A percentile compares a stretch with the other conserved stretches of the same genome.
Evolutionary conservation across 169 alveolate species (phyloP).

Genomic region (Eimeria maxima): DNA sequence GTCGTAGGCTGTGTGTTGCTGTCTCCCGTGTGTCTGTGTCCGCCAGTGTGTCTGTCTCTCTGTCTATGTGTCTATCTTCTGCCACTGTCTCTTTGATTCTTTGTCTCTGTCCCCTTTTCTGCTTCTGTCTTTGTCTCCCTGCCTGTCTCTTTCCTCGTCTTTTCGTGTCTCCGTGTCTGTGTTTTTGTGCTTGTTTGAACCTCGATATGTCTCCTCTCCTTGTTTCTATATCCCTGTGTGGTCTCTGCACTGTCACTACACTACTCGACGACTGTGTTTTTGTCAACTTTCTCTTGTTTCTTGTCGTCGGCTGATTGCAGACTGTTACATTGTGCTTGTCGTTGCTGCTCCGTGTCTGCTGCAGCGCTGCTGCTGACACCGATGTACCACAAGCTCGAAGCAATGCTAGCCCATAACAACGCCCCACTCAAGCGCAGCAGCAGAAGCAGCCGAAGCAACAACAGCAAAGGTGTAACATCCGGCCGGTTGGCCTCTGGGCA

Average conservation of each 20-base stretch:
- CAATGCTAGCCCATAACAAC: slow-evolving; percentile 50
- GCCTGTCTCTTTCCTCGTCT: background rate
- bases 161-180: background rate
- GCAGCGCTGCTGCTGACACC: slow-evolving; percentile 56
- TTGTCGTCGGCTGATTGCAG: background rate
- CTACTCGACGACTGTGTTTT: background rate
- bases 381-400: slow-evolving; percentile 52
- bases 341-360: background rate
- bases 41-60: background rate
- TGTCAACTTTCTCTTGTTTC: background rate
- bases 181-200: background rate
- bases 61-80: background rate
- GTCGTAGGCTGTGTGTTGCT: background rate
- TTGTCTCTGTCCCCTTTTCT: background rate
- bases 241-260: background rate
- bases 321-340: background rate
- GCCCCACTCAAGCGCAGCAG: background rate
- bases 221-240: background rate
- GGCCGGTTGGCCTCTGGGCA: background rate
- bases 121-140: background rate
- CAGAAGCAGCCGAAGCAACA: slow-evolving; percentile 18
- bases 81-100: background rate
- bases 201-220: background rate
- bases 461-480: background rate
- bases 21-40: background rate